phyloP scores from a whole-genome alignment of 352 stramenopile genomes.

The Pythium oligandrum region DNA sequence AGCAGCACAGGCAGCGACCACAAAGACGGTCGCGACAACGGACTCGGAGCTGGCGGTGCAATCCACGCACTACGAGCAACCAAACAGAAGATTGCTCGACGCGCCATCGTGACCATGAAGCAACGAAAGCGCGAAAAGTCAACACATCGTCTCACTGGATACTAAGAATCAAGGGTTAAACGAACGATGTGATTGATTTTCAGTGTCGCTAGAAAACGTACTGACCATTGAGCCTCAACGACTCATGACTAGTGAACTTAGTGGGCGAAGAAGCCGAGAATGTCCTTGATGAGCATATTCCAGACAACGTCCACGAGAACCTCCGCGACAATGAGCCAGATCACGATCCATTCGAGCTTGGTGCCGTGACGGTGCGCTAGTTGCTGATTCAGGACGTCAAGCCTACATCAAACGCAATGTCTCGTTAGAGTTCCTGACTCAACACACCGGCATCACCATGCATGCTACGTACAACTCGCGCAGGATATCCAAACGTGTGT shows the following conservation, averaged over 20 bases:
- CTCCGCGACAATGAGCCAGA: slow-evolving; percentile 91
- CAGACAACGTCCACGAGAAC: slow-evolving; percentile 85
- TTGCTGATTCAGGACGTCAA: slow-evolving; percentile 91
- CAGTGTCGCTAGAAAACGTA: too few relatives aligned
- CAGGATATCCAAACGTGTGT: slow-evolving; percentile 91
- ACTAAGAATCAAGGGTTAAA: slow-evolving; percentile 2
- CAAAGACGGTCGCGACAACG: slow-evolving; percentile 23
- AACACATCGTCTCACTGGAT: slow-evolving; percentile 19
- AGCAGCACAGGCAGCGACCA: slow-evolving; percentile 21
- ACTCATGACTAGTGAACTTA: too few relatives aligned
- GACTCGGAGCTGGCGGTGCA: slow-evolving; percentile 17
- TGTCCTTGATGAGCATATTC: slow-evolving; percentile 89
- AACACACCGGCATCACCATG: background rate
- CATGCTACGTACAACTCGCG: slow-evolving; percentile 73
- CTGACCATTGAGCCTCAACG: too few relatives aligned
- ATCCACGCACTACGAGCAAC: slow-evolving; percentile 17
- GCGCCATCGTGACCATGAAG: slow-evolving; percentile 14
- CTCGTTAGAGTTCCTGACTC: background rate
- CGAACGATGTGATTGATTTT: slow-evolving; percentile 2
- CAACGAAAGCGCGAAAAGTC: slow-evolving; percentile 40
- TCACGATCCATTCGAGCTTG: slow-evolving; percentile 92
- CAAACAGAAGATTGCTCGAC: slow-evolving; percentile 23
- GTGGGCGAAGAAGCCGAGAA: slow-evolving; percentile 75
- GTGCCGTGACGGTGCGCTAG: slow-evolving; percentile 86
- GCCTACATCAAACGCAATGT: slow-evolving; percentile 19